Evolutionary conservation across 352 stramenopile species (phyloP).

Genomic region (Phytophthora litchii): DNA sequence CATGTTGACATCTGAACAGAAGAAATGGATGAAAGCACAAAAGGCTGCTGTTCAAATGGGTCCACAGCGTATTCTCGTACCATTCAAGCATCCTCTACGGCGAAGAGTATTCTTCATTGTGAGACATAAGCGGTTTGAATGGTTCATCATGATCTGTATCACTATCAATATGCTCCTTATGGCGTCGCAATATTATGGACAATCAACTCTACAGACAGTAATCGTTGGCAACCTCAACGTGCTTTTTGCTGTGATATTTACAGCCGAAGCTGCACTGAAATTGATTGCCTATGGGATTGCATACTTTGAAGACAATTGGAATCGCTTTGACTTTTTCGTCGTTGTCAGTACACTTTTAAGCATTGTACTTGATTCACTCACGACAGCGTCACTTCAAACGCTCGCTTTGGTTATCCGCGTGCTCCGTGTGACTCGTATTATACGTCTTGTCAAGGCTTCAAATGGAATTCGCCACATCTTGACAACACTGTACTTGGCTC

Average conservation of each 20-base stretch:
- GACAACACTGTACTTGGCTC: conserved; percentile 89
- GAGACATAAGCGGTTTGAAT: conserved; percentile 78
- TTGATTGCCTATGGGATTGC: conserved; percentile 67
- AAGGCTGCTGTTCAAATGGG: conserved; percentile 60
- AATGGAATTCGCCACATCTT: conserved; percentile 89
- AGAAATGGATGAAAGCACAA: conserved; percentile 86
- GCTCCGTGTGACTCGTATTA: conserved; percentile 88
- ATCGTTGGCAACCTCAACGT: conserved; percentile 77
- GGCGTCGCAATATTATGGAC: conserved; percentile 83
- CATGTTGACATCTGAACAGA: conserved; percentile 87
- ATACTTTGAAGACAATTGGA: conserved; percentile 90
- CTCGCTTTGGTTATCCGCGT: conserved; percentile 89
- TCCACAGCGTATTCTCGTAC: conserved; percentile 58
- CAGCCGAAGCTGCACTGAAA: conserved; percentile 87
- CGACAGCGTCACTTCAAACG: conserved; percentile 50
- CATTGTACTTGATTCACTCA: conserved; percentile 57
- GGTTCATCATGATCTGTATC: conserved; percentile 91
- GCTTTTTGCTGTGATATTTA: conserved; percentile 89
- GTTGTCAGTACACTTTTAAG: conserved; percentile 63
- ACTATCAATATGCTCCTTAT: conserved; percentile 90
- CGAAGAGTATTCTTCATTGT: conserved; percentile 69
- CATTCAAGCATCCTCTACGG: conserved; percentile 55
- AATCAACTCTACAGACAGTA: conserved; percentile 53
- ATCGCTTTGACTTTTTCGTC: conserved; percentile 88
- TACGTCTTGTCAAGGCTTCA: conserved; percentile 82